Conservation (phyloP, 2,329 filamentous ascomycete genomes). For the Cercospora brassicicola region DNA sequence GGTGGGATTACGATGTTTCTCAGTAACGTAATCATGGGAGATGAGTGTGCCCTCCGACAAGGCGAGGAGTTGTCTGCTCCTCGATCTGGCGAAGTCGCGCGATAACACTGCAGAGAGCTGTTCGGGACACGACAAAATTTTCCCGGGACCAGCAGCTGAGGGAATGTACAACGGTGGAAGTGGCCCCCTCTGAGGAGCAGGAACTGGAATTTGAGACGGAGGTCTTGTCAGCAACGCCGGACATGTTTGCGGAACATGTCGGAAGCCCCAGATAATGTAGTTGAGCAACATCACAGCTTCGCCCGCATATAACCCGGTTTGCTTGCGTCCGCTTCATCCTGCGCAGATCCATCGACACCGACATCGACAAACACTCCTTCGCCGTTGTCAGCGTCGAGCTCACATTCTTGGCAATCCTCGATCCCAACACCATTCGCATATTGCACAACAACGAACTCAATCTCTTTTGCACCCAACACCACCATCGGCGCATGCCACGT, state of each 20-base stretch:
- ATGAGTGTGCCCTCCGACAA: not conserved
- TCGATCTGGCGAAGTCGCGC: not conserved
- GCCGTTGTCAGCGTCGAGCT: conserved; percentile 38
- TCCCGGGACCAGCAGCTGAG: not conserved
- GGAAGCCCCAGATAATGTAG: not conserved
- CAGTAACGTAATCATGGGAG: not conserved
- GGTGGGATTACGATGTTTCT: no score
- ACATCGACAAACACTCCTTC: conserved; percentile 32
- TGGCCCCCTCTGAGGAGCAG: not conserved
- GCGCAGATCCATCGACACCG: conserved; percentile 1
- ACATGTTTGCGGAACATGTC: not conserved
- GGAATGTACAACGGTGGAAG: not conserved
- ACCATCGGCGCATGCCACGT: conserved; percentile 99
- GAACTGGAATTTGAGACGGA: not conserved
- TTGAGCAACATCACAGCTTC: conserved; percentile 21
- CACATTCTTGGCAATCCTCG: conserved; percentile 87
- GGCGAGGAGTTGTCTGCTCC: not conserved
- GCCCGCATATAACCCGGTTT: conserved; percentile 24
- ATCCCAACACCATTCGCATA: conserved; percentile 76
- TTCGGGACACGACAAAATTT: not conserved
- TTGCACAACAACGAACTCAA: conserved; percentile 89
- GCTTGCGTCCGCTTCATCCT: conserved; percentile 27
- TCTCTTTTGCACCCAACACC: conserved; percentile 66
- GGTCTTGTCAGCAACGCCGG: not conserved
- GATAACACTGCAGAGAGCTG: not conserved